Evolutionary conservation across 176 grass and related monocot species (phyloP).

Genomic region (Musa schizocarpa): DNA sequence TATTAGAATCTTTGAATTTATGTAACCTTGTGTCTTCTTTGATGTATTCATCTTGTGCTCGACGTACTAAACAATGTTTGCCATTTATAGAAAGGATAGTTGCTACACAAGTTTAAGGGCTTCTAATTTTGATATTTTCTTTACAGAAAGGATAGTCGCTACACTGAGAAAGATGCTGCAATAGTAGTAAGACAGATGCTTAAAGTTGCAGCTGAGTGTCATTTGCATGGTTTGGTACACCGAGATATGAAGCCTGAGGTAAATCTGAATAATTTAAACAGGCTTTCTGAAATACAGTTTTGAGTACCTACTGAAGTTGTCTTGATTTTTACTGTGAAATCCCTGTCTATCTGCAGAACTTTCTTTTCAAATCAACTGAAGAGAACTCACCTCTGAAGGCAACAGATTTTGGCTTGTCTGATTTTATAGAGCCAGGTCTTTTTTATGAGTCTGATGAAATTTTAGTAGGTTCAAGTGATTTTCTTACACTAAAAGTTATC

Average conservation of each 20-base stretch:
- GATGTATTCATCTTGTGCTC: too few species aligned
- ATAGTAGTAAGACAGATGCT: conserved; percentile 92
- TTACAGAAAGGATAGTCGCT: conserved; percentile 88
- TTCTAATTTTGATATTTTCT: background rate
- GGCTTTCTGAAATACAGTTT: conserved; percentile 30
- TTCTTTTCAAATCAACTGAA: conserved; percentile 83
- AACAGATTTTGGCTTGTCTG: conserved; percentile 94
- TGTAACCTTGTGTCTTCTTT: too few species aligned
- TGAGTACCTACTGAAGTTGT: conserved; percentile 31
- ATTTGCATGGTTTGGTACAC: conserved; percentile 89
- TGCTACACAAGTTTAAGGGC: background rate
- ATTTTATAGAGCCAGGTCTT: conserved; percentile 78
- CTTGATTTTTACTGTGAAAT: conserved; percentile 42
- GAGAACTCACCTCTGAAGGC: conserved; percentile 78
- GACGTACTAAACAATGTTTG: too few species aligned
- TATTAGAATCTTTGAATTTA: background rate
- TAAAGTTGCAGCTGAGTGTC: conserved; percentile 90
- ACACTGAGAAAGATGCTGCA: conserved; percentile 98
- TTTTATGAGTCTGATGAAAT: background rate
- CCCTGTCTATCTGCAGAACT: conserved; percentile 78
- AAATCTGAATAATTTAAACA: conserved; percentile 26
- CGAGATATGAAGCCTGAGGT: conserved; percentile 99
- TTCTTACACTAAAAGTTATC: background rate
- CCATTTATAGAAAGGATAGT: background rate
- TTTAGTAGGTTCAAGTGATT: background rate